Percentiles rank a stretch among this genome's conserved stretches.
Evolutionary conservation across 1,284 basidiomycete species (phyloP).

Genomic region (Rhodotorula glutinis): DNA sequence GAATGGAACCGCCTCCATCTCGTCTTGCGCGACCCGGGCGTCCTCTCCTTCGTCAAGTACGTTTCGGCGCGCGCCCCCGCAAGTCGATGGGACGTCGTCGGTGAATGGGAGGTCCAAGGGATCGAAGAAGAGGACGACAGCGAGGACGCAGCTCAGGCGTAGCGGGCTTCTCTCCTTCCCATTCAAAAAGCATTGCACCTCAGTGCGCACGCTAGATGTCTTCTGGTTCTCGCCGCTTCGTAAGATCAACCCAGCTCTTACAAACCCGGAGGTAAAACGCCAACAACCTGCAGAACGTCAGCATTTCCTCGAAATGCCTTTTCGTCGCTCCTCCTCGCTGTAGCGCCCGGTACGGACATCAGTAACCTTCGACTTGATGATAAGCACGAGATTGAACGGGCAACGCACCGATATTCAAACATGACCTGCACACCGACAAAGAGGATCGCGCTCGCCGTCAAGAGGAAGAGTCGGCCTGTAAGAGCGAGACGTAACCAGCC

Average conservation of each 20-base stretch:
- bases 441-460: constrained; percentile 62
- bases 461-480: constrained; percentile 67
- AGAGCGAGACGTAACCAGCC: fast-evolving
- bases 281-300: background rate
- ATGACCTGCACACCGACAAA: constrained; percentile 86
- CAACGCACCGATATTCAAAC: constrained; percentile 74
- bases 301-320: constrained; percentile 62
- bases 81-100: constrained; percentile 83
- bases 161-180: background rate
- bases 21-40: constrained; percentile 86
- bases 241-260: no score
- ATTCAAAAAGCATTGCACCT: background rate
- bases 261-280: no score
- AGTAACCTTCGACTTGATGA: background rate
- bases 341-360: no score
- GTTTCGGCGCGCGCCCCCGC: constrained; percentile 80
- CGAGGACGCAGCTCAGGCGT: constrained; percentile 1
- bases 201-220: no score
- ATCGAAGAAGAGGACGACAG: constrained; percentile 46
- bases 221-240: no score
- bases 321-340: constrained; percentile 58
- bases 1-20: constrained; percentile 86
- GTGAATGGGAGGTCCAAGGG: constrained; percentile 73
- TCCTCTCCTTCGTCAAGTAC: constrained; percentile 92
- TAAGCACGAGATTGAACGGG: background rate